These are phyloP conservation scores for Rhizophagus sp. DNA, from an alignment of 192 early-diverging fungal genomes.

Conservation along the genomic window DNA sequence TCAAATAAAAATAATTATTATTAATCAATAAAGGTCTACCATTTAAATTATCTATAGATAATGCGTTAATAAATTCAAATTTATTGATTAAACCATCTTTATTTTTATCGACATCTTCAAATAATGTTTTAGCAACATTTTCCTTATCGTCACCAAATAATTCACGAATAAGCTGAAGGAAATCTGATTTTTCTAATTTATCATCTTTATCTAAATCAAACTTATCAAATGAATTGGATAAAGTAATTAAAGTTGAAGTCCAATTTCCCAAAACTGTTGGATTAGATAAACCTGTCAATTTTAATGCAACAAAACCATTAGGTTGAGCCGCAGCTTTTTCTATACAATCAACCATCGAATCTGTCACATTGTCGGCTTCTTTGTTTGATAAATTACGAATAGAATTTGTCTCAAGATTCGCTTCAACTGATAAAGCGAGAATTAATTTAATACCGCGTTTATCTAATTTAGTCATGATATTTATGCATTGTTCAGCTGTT, in stretches of 20 bases:
- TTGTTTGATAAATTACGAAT: conserved; percentile 39
- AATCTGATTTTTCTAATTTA: conserved; percentile 38
- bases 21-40: conserved; percentile 50
- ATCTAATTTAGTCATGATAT: conserved; percentile 72
- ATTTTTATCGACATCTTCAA: conserved; percentile 52
- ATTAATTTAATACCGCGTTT: conserved; percentile 76
- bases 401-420: conserved; percentile 32
- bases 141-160: conserved; percentile 32
- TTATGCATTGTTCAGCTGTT: conserved; percentile 77
- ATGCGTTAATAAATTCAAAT: conserved; percentile 62
- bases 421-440: conserved; percentile 85
- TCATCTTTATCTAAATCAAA: conserved; percentile 39
- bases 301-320: conserved; percentile 81
- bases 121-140: conserved; percentile 38
- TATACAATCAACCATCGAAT: conserved; percentile 71
- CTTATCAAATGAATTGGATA: conserved; percentile 52
- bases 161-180: conserved; percentile 37
- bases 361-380: conserved; percentile 66
- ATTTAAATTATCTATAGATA: conserved; percentile 63
- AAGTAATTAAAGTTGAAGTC: conserved; percentile 52
- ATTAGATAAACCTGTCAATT: conserved; percentile 82
- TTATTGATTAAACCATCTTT: conserved; percentile 64
- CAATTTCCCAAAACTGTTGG: conserved; percentile 75
- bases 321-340: conserved; percentile 65
- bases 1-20: conserved; percentile 32